These are phyloP conservation scores for Coemansia sp. DNA, from an alignment of 192 early-diverging fungal species.

Conservation along the genomic window DNA sequence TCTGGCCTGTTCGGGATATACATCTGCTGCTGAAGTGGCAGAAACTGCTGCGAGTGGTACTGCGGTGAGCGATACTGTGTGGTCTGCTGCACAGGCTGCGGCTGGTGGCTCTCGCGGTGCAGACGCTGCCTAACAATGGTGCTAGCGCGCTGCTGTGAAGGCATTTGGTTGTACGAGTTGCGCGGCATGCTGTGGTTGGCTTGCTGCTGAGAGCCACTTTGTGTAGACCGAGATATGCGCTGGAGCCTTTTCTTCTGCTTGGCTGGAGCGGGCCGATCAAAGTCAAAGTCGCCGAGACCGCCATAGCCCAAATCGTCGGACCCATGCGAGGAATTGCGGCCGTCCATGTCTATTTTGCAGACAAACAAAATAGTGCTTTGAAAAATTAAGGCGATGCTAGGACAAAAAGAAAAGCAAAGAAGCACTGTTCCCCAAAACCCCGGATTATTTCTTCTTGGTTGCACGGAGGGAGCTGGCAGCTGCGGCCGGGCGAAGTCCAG, in stretches of 20 bases:
- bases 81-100: conserved; percentile 8
- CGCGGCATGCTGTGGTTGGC: conserved; percentile 1
- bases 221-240: conserved; percentile 31
- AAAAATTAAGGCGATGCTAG: conserved; percentile 4
- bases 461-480: not conserved
- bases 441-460: not conserved
- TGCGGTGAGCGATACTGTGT: conserved; percentile 14
- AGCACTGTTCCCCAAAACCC: not conserved
- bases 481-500: too few species aligned
- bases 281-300: conserved; percentile 25
- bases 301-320: conserved; percentile 19
- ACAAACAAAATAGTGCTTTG: conserved; percentile 8
- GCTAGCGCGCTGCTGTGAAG: conserved; percentile 6
- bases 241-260: conserved; percentile 43
- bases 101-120: conserved; percentile 20
- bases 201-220: conserved; percentile 13
- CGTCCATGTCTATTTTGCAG: conserved; percentile 27
- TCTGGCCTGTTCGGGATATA: conserved; percentile 9
- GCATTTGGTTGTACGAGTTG: conserved; percentile 5
- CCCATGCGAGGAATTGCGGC: conserved; percentile 19
- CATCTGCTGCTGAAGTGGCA: conserved; percentile 6
- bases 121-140: conserved; percentile 16
- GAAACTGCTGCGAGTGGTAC: conserved; percentile 22
- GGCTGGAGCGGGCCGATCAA: conserved; percentile 36
- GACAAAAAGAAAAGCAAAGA: not conserved